Evolutionary conservation across 345 rosid genomes (phyloP).

Genomic region (Excoecaria agallocha): DNA sequence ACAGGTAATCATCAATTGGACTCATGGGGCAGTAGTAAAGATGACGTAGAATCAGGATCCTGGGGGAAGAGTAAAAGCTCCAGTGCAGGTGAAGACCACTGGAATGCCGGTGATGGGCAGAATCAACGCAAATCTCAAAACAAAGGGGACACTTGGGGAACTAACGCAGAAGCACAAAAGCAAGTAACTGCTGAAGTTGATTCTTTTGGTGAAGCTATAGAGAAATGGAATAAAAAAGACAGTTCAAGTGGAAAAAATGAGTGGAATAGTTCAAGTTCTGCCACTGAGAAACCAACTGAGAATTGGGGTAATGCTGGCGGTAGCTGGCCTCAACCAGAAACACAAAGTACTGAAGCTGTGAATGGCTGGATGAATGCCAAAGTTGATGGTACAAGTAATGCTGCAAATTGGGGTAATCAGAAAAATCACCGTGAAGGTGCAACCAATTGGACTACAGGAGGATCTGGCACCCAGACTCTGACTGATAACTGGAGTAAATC

Average conservation of each 20-base stretch:
- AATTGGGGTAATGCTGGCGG: conserved; percentile 24
- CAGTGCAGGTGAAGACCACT: neutral
- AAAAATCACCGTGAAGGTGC: neutral
- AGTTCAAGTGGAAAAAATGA: conserved; percentile 17
- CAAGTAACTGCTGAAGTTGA: conserved; percentile 10
- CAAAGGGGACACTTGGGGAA: conserved; percentile 16
- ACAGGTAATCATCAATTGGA: conserved; percentile 12
- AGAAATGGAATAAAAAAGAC: conserved; percentile 13
- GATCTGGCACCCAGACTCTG: conserved; percentile 7
- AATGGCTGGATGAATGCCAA: conserved; percentile 24
- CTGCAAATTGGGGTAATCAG: neutral
- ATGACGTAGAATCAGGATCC: conserved; percentile 20
- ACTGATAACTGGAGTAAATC: conserved; percentile 24
- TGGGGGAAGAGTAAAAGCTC: conserved; percentile 23
- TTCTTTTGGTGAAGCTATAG: conserved; percentile 23
- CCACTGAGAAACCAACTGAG: conserved; percentile 15
- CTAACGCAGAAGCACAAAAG: conserved; percentile 11
- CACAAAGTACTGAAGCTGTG: conserved; percentile 10
- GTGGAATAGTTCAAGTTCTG: conserved; percentile 18
- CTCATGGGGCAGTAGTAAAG: conserved; percentile 31
- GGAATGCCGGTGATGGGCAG: conserved; percentile 2
- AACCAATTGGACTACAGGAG: conserved; percentile 8
- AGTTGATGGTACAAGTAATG: conserved; percentile 8
- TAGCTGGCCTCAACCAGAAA: conserved; percentile 15
- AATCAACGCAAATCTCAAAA: conserved; percentile 17